Conservation (phyloP, 2,329 filamentous ascomycete species). For the Arthrobotrys pseudoclavata region DNA sequence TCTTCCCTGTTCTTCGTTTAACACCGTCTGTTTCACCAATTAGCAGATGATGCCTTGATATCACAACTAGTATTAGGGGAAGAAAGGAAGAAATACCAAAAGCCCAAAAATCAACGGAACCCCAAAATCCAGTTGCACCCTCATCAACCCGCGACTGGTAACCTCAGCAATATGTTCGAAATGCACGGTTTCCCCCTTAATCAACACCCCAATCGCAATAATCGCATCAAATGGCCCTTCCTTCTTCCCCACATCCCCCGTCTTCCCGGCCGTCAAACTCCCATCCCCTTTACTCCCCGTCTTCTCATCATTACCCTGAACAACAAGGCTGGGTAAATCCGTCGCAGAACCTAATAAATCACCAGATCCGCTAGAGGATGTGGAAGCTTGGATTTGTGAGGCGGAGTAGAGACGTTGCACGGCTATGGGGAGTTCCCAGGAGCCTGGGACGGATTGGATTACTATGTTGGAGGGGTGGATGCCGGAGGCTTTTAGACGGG, state of each 20-base stretch:
- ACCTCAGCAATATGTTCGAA: slow-evolving; percentile 98
- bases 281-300: slow-evolving; percentile 63
- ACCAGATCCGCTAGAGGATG: slow-evolving; percentile 72
- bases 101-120: slow-evolving; percentile 93
- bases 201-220: slow-evolving; percentile 93
- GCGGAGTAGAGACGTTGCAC: slow-evolving; percentile 89
- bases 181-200: slow-evolving; percentile 99
- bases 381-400: slow-evolving; percentile 84
- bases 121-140: slow-evolving; percentile 87
- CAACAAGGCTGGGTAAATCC: slow-evolving; percentile 43
- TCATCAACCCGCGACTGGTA: slow-evolving; percentile 92
- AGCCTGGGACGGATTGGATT: slow-evolving; percentile 88
- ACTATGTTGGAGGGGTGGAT: slow-evolving; percentile 91
- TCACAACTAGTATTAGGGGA: neutral
- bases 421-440: slow-evolving; percentile 93
- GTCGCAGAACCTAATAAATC: slow-evolving; percentile 78
- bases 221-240: slow-evolving; percentile 87
- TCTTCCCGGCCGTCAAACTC: slow-evolving; percentile 33
- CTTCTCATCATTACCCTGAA: neutral
- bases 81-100: slow-evolving; percentile 19
- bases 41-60: neutral
- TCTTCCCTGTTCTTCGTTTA: slow-evolving; percentile 88
- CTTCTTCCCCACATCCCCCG: slow-evolving; percentile 61
- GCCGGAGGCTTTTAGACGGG: slow-evolving; percentile 81
- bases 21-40: slow-evolving; percentile 77